A percentile compares a stretch with the other conserved stretches of the same genome.
Evolutionary conservation across 2,329 filamentous ascomycete genomes (phyloP).

Genomic region (Cladosporium austrohemisphaericum): DNA sequence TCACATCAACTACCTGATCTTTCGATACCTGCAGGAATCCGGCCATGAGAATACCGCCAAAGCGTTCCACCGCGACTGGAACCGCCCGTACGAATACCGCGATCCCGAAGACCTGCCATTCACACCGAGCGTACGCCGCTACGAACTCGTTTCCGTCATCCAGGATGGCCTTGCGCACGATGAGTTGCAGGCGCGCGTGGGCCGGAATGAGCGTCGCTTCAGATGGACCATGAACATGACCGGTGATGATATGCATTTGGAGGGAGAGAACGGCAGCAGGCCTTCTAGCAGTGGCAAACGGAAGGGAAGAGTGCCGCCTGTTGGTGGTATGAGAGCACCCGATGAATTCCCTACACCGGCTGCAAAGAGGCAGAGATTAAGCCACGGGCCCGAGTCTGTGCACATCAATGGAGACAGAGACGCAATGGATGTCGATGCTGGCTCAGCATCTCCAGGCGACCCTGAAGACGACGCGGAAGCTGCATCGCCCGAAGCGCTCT

Average conservation of each 20-base stretch:
- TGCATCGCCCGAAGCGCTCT: slow-evolving; percentile 25
- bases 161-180: slow-evolving; percentile 58
- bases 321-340: slow-evolving; percentile 20
- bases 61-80: slow-evolving; percentile 60
- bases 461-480: slow-evolving; percentile 27
- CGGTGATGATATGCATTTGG: slow-evolving; percentile 21
- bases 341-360: slow-evolving; percentile 33
- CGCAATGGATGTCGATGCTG: slow-evolving; percentile 43
- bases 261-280: slow-evolving; percentile 15
- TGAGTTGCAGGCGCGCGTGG: slow-evolving; percentile 29
- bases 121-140: slow-evolving; percentile 55
- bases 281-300: slow-evolving; percentile 22
- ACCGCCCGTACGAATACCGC: slow-evolving; percentile 38
- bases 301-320: slow-evolving; percentile 15
- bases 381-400: slow-evolving; percentile 28
- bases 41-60: slow-evolving; percentile 42
- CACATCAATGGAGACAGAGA: slow-evolving; percentile 42
- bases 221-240: slow-evolving; percentile 21
- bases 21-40: slow-evolving; percentile 52
- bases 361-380: slow-evolving; percentile 32
- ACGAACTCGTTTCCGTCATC: slow-evolving; percentile 58
- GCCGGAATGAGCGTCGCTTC: slow-evolving; percentile 25
- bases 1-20: slow-evolving; percentile 67
- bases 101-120: slow-evolving; percentile 61
- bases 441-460: slow-evolving; percentile 25